These are phyloP conservation scores for Megacollybia platyphylla DNA, from an alignment of 1,284 basidiomycete genomes.

Conservation along the genomic window DNA sequence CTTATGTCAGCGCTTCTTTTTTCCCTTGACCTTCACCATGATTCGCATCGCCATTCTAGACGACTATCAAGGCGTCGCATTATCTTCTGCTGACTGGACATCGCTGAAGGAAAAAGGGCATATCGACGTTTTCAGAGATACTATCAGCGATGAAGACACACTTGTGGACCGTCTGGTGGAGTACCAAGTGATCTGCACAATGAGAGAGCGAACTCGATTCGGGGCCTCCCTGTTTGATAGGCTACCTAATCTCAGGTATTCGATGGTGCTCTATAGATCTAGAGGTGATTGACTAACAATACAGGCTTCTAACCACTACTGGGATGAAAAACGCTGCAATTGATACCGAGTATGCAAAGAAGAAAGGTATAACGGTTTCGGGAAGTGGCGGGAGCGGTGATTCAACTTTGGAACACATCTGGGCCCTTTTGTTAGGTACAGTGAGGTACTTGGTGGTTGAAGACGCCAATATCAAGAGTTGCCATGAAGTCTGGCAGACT, in stretches of 20 bases:
- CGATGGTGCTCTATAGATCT: not conserved
- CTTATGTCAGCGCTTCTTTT: slow-evolving; percentile 1
- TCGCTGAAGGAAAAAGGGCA: slow-evolving; percentile 21
- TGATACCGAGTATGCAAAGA: slow-evolving; percentile 30
- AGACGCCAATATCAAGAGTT: slow-evolving; percentile 32
- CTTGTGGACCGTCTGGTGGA: slow-evolving; percentile 34
- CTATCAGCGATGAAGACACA: slow-evolving; percentile 34
- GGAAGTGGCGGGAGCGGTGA: slow-evolving; percentile 35
- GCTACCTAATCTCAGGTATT: slow-evolving; percentile 40
- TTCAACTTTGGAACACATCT: slow-evolving; percentile 48
- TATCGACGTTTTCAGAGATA: slow-evolving; percentile 38
- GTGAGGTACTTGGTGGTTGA: slow-evolving; percentile 38
- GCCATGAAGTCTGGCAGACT: slow-evolving; percentile 43
- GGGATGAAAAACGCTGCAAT: slow-evolving; percentile 38
- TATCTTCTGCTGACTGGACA: slow-evolving; percentile 40
- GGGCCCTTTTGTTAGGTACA: slow-evolving; percentile 50
- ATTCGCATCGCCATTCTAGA: slow-evolving; percentile 42
- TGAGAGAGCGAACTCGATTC: slow-evolving; percentile 58
- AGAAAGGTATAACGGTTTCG: slow-evolving; percentile 40
- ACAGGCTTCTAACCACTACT: slow-evolving; percentile 43
- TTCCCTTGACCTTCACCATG: not conserved
- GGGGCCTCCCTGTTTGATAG: slow-evolving; percentile 30
- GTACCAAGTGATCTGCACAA: slow-evolving; percentile 49
- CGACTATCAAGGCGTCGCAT: slow-evolving; percentile 46
- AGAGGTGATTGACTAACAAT: not conserved